Base-by-base conservation (phyloP, 1,284 basidiomycete species). In the Cryptococcus sp. region DNA sequence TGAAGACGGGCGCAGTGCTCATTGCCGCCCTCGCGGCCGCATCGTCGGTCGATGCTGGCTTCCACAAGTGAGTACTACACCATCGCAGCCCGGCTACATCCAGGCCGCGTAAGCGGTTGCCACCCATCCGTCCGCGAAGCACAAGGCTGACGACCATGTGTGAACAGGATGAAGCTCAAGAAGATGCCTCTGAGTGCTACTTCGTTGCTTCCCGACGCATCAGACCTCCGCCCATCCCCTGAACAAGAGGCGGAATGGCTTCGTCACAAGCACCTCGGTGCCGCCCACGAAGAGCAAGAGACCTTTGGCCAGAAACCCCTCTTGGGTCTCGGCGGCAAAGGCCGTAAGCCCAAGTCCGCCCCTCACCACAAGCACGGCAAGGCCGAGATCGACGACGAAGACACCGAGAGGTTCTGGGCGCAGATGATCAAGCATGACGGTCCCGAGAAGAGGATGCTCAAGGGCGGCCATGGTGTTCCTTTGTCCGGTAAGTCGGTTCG, bases 401-500 rank as follows among this genome's bases (percentile, higher is more conserved):
- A 83, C 52, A 85, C 88, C 53, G 83, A 86, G 54, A 83, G 88
- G 58, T 87, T 85, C 79, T 92, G 90, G 89, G 90, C 90, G 3
- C 91, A 93, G 79, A 73, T 77, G 69, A 58, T 76, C 45, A 47
- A 64, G 39, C 65, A 63, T 52, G 57, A 73, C 47, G 73, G 78
- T 35, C 72, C 79, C 53, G 65, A 70, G 61, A 88, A 66, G 75
- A 82, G 64, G 51, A 70, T 84, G 63, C 76, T 82, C 60, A 85
- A 88, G 62, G 89, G 86, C 57, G 93, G 92, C 42, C 95, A 99
- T 79, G 81, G 82, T 52, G 91, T 98, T 48, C 95, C 95, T 60
- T 84, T 99, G 51, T 89, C 84, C 72, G 95, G 93, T 96, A 72
- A 64, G 90, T 85, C 11, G 27, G 42, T 11, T 13, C 17, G 27